Evolutionary conservation across 345 rosid species (phyloP).

Genomic region (Bruguiera gymnorhiza): DNA sequence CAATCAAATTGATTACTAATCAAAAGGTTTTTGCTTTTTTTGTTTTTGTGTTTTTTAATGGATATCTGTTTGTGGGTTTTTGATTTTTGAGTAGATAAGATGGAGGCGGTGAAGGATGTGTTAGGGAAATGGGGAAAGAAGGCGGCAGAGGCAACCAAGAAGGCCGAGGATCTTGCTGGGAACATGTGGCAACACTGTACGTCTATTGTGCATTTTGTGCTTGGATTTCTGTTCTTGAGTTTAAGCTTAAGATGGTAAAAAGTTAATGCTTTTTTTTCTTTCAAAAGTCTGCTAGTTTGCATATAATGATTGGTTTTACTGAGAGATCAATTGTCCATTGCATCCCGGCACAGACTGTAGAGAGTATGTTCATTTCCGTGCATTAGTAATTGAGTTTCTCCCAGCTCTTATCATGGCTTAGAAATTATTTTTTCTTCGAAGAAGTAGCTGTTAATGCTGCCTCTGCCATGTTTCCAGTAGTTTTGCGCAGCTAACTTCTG

Average conservation of each 20-base stretch:
- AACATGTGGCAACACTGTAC: constrained; percentile 87
- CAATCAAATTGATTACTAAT: neutral
- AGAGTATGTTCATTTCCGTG: too few species aligned
- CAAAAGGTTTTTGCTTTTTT: neutral
- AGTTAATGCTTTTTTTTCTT: too few species aligned
- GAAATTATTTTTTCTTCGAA: too few species aligned
- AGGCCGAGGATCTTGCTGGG: constrained; percentile 90
- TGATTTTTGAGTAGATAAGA: constrained; percentile 47
- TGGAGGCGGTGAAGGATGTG: constrained; percentile 78
- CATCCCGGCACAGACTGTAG: too few species aligned
- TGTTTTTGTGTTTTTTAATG: neutral
- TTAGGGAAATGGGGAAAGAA: constrained; percentile 87
- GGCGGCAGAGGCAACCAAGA: constrained; percentile 89
- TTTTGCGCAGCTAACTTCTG: too few species aligned
- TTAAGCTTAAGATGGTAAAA: neutral
- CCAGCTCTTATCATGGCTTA: too few species aligned
- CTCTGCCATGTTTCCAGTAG: too few species aligned
- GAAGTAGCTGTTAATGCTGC: too few species aligned
- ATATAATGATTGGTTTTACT: too few species aligned
- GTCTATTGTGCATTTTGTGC: neutral
- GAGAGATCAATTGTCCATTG: too few species aligned
- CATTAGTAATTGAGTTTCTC: too few species aligned
- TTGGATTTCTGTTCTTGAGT: neutral
- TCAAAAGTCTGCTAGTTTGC: too few species aligned
- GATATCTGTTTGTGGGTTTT: neutral